These are phyloP conservation scores for Calvatia gigantea DNA, from an alignment of 768 basidiomycete genomes.

Conservation along the genomic window DNA sequence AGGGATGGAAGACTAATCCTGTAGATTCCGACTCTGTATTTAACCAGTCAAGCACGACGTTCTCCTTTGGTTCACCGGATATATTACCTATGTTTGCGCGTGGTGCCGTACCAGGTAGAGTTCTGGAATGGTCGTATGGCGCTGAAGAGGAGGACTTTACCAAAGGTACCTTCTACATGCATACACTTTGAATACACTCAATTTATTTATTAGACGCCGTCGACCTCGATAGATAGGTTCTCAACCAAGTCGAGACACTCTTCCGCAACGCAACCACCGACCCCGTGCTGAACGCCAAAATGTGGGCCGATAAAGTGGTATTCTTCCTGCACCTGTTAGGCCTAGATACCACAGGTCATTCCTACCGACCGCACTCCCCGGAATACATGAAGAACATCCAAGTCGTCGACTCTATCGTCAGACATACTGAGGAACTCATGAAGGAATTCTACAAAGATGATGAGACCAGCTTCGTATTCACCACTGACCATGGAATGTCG, in stretches of 20 bases:
- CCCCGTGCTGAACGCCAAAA: constrained; percentile 39
- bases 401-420: constrained; percentile 73
- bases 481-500: constrained; percentile 91
- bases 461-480: constrained; percentile 75
- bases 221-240: constrained; percentile 72
- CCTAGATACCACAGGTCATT: constrained; percentile 83
- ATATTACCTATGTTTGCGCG: constrained; percentile 84
- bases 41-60: constrained; percentile 75
- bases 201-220: constrained; percentile 56
- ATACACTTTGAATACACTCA: background rate
- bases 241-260: constrained; percentile 61
- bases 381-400: constrained; percentile 87
- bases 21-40: constrained; percentile 89
- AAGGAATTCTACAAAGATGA: constrained; percentile 62
- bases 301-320: constrained; percentile 58
- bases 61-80: constrained; percentile 85
- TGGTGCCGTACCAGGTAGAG: constrained; percentile 68
- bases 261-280: constrained; percentile 63
- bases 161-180: constrained; percentile 45
- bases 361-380: constrained; percentile 81
- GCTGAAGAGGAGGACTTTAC: constrained; percentile 85
- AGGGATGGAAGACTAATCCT: constrained; percentile 89
- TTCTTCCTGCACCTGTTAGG: constrained; percentile 86
- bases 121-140: constrained; percentile 73
- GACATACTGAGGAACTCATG: constrained; percentile 59